Base-by-base conservation (phyloP, 2,329 filamentous ascomycete genomes). In the Epichloe typhina region DNA sequence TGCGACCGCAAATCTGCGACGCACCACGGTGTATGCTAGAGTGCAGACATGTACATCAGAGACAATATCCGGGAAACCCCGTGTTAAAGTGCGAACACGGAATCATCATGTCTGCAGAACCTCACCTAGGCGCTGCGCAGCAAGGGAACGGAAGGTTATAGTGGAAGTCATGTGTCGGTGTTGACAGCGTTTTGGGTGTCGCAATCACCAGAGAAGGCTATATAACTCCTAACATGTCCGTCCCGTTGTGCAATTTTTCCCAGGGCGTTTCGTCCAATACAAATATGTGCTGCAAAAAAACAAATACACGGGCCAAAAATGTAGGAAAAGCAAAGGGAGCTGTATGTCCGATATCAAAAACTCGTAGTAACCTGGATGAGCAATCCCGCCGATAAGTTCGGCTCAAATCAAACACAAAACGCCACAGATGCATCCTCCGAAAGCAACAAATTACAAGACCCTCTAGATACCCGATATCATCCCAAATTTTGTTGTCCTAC, bases 391-490 rank as follows among this genome's bases (percentile, higher is more conserved):
- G 31, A 42, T 4, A 42, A 36, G 6, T 38, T 38, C n/a, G 36
- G n/a, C n/a, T 13, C 26, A 31, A 31, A 31, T 9, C 23, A 49
- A 45, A 44, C 9, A 2, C 5, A 26, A 43, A 49, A 49, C 47
- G 47, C 47, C 40, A 15, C 9, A 17, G 23, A 49, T 49, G 47
- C 47, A 49, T 49, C 47, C 47, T 37, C 40, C 40, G 17, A 43
- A 12, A 49, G 19, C 21, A 39, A 38, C 15, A 26, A 17, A 36
- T 3, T 6, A 46, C 3, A 11, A 35, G 33, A 19, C 23, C 23
- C 13, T 15, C 44, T 13, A 7, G 19, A 23, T 11, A 3, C 5
- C 37, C 7, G 12, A 13, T 5, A 19, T 13, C 35, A 23, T 12
- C n/a, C 35, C 3, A 40, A 40, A 5, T 40, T 8, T 19, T 39